phyloP scores from a whole-genome alignment of 2,329 filamentous ascomycete species.

The Cercospora canescens region DNA sequence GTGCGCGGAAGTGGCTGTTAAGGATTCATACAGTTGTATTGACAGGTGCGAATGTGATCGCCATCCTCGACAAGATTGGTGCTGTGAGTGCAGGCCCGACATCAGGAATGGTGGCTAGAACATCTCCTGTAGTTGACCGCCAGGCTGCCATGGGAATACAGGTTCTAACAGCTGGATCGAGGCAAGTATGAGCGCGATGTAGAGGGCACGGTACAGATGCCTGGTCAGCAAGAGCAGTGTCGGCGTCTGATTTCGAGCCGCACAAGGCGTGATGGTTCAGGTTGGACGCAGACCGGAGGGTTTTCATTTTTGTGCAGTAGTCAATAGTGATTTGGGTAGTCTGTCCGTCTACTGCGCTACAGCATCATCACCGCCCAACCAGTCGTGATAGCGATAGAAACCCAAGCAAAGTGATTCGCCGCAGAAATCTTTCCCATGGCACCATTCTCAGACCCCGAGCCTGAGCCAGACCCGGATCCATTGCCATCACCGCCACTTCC shows the following conservation, averaged over 20 bases:
- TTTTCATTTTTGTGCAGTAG: too few species aligned
- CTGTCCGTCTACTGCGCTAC: not conserved
- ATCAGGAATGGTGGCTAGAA: too few species aligned
- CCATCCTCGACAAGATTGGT: too few species aligned
- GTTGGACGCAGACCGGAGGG: not conserved
- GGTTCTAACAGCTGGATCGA: not conserved
- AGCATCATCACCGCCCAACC: not conserved
- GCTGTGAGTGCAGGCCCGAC: too few species aligned
- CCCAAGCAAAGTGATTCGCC: not conserved
- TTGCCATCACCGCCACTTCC: not conserved
- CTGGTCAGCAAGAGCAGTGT: not conserved
- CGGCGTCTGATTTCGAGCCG: not conserved
- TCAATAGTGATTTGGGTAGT: not conserved
- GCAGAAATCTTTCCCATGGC: not conserved
- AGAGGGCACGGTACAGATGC: not conserved
- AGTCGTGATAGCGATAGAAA: not conserved
- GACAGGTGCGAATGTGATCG: too few species aligned
- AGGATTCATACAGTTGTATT: too few species aligned
- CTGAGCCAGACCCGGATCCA: not conserved
- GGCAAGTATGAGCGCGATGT: not conserved
- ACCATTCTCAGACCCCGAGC: not conserved
- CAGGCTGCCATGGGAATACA: too few species aligned
- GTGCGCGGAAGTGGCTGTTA: too few species aligned
- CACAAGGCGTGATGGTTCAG: not conserved
- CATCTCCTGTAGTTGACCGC: too few species aligned